Conservation (phyloP, 2,329 filamentous ascomycete genomes). For the Fusarium heterosporum region DNA sequence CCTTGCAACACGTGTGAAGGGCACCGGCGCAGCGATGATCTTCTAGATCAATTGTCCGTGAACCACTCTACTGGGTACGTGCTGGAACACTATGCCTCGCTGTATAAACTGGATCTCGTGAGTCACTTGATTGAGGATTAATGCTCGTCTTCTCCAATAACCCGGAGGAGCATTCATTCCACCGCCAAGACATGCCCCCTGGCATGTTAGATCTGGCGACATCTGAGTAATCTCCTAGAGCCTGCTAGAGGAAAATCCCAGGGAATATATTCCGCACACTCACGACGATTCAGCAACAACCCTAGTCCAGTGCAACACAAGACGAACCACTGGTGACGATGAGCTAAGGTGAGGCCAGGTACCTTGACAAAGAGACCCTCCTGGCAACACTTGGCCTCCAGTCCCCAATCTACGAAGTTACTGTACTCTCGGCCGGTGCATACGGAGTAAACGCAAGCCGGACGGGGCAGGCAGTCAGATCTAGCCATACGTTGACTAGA, state of each 20-base stretch:
- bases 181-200: conserved; percentile 33
- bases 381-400: conserved; percentile 22
- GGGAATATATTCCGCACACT: conserved; percentile 24
- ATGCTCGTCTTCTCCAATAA: conserved; percentile 32
- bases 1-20: conserved; percentile 36
- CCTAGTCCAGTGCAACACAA: conserved; percentile 3
- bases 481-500: conserved; percentile 14
- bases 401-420: background rate
- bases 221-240: conserved; percentile 12
- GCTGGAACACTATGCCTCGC: conserved; percentile 10
- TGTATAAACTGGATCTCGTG: conserved; percentile 23
- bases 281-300: conserved; percentile 5
- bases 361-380: conserved; percentile 11
- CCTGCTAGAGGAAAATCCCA: conserved; percentile 4
- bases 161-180: conserved; percentile 4
- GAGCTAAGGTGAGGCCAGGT: background rate
- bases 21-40: conserved; percentile 31
- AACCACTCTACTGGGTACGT: conserved; percentile 35
- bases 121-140: conserved; percentile 10
- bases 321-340: conserved; percentile 26
- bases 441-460: conserved; percentile 33
- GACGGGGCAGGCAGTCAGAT: conserved; percentile 28
- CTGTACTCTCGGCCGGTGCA: conserved; percentile 41
- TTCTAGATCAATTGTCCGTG: conserved; percentile 31
- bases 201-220: conserved; percentile 14